These are phyloP conservation scores for Lactifluus rugatus DNA, from an alignment of 768 basidiomycete species.

Conservation along the genomic window DNA sequence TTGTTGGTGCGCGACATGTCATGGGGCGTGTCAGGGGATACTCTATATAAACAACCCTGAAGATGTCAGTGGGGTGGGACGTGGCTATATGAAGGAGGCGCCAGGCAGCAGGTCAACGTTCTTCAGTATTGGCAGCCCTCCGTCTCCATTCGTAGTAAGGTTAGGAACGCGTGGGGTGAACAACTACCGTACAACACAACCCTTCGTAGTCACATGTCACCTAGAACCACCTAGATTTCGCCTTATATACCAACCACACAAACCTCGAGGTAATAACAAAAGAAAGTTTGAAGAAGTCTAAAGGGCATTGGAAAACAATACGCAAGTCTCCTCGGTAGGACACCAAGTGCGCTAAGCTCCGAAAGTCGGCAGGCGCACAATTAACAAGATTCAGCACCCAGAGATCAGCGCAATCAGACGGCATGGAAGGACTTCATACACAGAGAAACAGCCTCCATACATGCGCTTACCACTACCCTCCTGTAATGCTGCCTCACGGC, in stretches of 20 bases:
- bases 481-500: background rate
- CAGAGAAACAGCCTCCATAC: background rate
- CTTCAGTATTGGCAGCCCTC: background rate
- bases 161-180: background rate
- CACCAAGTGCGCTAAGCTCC: background rate
- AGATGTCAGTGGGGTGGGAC: background rate
- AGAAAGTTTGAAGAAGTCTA: background rate
- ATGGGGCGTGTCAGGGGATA: background rate
- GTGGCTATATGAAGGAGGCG: background rate
- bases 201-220: background rate
- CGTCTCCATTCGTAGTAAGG: background rate
- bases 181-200: background rate
- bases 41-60: background rate
- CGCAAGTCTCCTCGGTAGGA: background rate
- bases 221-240: background rate
- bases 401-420: background rate
- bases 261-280: background rate
- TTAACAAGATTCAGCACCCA: background rate
- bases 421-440: background rate
- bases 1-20: background rate
- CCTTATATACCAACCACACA: background rate
- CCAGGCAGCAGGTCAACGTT: background rate
- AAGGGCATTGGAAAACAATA: background rate
- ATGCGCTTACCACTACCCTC: conserved; percentile 4
- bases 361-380: background rate